phyloP scores from a whole-genome alignment of 768 basidiomycete species.

The Amanita inopinata region DNA sequence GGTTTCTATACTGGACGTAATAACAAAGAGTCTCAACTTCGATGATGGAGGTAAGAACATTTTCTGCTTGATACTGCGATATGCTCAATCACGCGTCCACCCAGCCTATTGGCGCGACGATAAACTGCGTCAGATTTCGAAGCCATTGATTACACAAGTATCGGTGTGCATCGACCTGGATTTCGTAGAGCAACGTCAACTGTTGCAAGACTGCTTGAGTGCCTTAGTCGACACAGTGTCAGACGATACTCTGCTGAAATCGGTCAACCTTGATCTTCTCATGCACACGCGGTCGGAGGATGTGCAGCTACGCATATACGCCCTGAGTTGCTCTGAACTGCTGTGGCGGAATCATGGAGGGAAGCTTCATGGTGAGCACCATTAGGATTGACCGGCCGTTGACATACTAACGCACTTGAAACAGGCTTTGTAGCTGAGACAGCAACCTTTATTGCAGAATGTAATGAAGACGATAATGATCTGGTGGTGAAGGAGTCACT shows the following conservation, averaged over 20 bases:
- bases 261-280: slow-evolving; percentile 72
- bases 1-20: slow-evolving; percentile 46
- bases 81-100: background rate
- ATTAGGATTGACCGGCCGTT: background rate
- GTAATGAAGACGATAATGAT: slow-evolving; percentile 83
- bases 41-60: slow-evolving; percentile 70
- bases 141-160: slow-evolving; percentile 58
- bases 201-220: slow-evolving; percentile 41
- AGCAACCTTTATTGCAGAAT: slow-evolving; percentile 79
- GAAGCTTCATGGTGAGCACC: slow-evolving; percentile 51
- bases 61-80: background rate
- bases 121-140: slow-evolving; percentile 53
- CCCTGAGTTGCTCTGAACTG: slow-evolving; percentile 55
- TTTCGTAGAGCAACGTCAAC: slow-evolving; percentile 7
- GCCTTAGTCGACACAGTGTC: slow-evolving; percentile 43
- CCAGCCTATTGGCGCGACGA: slow-evolving; percentile 91
- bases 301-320: slow-evolving; percentile 53
- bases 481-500: slow-evolving; percentile 64
- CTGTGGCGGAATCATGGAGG: slow-evolving; percentile 73
- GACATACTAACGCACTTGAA: background rate
- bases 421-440: slow-evolving; percentile 75
- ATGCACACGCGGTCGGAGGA: slow-evolving; percentile 89
- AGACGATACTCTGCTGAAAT: slow-evolving; percentile 62
- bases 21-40: slow-evolving; percentile 60
- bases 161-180: slow-evolving; percentile 30